Conservation (phyloP, 2,329 filamentous ascomycete genomes). For the Pyrenophora teres region DNA sequence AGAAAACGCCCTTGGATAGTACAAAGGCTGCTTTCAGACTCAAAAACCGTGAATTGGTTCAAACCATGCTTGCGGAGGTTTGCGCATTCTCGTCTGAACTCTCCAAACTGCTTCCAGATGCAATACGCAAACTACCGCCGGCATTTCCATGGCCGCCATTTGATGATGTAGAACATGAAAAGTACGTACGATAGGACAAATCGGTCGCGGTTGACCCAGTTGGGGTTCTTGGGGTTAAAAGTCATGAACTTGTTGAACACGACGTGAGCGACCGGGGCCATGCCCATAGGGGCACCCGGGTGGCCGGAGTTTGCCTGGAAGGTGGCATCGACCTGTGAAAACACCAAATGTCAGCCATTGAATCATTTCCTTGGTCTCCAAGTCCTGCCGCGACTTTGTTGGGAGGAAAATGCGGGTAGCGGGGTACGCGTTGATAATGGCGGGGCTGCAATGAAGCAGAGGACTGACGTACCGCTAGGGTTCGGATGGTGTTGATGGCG, state of each 20-base stretch:
- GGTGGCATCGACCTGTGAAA: conserved; percentile 89
- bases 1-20: background rate
- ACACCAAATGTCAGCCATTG: conserved; percentile 41
- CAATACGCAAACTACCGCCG: background rate
- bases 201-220: conserved; percentile 96
- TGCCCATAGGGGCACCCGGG: conserved; percentile 95
- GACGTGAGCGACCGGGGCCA: conserved; percentile 95
- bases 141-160: background rate
- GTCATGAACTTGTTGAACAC: conserved; percentile 99
- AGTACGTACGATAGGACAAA: conserved; percentile 95
- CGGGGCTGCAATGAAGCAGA: background rate
- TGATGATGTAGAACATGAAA: background rate
- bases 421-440: conserved; percentile 34
- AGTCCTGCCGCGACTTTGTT: conserved; percentile 16
- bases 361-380: background rate
- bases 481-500: conserved; percentile 97
- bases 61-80: conserved; percentile 20
- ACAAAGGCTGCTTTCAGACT: background rate
- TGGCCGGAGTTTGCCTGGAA: conserved; percentile 95
- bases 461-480: conserved; percentile 78
- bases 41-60: background rate
- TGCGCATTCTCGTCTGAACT: conserved; percentile 6
- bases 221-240: conserved; percentile 99
- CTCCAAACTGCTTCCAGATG: conserved; percentile 1
- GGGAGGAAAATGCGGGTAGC: conserved; percentile 23